A percentile compares a stretch with the other conserved stretches of the same genome.
These are phyloP conservation scores for Telopea speciosissima DNA, from an alignment of 177 flowering plant genomes.

Conservation along the genomic window DNA sequence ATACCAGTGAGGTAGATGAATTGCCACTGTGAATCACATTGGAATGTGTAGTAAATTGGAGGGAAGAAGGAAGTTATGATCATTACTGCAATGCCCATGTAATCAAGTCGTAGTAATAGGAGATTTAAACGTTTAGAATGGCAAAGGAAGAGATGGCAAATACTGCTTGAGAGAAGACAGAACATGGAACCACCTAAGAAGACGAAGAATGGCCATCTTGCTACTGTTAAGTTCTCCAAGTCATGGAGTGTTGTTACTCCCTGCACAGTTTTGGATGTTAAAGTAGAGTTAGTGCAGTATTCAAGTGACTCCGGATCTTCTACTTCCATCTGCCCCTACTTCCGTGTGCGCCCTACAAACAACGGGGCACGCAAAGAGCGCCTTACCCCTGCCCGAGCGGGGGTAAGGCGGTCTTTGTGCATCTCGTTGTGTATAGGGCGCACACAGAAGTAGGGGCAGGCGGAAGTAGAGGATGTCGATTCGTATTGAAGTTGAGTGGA, in stretches of 20 bases:
- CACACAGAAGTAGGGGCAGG: too few relatives aligned
- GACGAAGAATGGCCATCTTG: conserved; percentile 84
- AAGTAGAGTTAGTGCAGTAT: too few relatives aligned
- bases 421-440: too few relatives aligned
- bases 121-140: conserved; percentile 59
- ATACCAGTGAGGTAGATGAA: conserved; percentile 61
- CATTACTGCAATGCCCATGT: conserved; percentile 79
- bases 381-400: too few relatives aligned
- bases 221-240: conserved; percentile 3
- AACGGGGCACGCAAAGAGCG: too few relatives aligned
- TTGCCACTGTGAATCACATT: conserved; percentile 74
- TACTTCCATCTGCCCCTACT: too few relatives aligned
- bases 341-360: too few relatives aligned
- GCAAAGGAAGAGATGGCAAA: conserved; percentile 85
- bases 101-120: conserved; percentile 60
- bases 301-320: too few relatives aligned
- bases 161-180: conserved; percentile 82
- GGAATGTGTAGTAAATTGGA: conserved; percentile 89
- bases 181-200: conserved; percentile 83
- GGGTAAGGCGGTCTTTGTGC: too few relatives aligned
- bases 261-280: conserved; percentile 32
- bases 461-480: too few relatives aligned
- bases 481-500: too few relatives aligned
- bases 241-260: conserved; percentile 5
- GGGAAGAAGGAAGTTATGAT: conserved; percentile 95